Percentiles rank a stretch among this genome's conserved stretches.
Evolutionary conservation across 768 basidiomycete genomes (phyloP).

Genomic region (Suillus occidentalis): DNA sequence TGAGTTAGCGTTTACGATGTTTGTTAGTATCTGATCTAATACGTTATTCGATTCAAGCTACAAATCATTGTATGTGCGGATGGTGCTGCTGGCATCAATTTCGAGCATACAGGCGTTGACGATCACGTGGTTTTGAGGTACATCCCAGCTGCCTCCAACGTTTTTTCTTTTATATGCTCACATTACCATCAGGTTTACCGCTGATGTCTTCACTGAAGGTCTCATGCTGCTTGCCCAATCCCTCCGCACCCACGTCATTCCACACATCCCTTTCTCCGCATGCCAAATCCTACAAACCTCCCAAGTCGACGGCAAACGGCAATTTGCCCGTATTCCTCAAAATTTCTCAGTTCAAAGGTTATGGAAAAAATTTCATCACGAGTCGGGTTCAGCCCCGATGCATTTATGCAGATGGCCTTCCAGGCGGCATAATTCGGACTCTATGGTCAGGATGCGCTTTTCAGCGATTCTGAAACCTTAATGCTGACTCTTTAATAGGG

Average conservation of each 20-base stretch:
- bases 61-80: slow-evolving; percentile 96
- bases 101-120: too few relatives aligned
- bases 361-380: slow-evolving; percentile 94
- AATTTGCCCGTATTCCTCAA: slow-evolving; percentile 9
- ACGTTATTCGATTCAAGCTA: slow-evolving; percentile 46
- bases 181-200: too few relatives aligned
- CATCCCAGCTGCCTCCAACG: too few relatives aligned
- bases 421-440: slow-evolving; percentile 94
- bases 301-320: slow-evolving; percentile 28
- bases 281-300: slow-evolving; percentile 71
- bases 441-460: slow-evolving; percentile 54
- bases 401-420: slow-evolving; percentile 99
- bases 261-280: slow-evolving; percentile 83
- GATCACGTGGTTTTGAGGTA: too few relatives aligned
- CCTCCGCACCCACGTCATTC: too few relatives aligned
- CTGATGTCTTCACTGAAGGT: too few relatives aligned
- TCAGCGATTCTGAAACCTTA: not conserved
- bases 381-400: slow-evolving; percentile 95
- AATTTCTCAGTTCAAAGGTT: slow-evolving; percentile 71
- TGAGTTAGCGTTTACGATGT: slow-evolving; percentile 23
- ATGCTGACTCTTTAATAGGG: slow-evolving; percentile 37
- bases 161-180: too few relatives aligned
- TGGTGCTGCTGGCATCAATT: slow-evolving; percentile 96
- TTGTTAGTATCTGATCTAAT: not conserved
- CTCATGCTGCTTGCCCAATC: too few relatives aligned